Base-by-base conservation (phyloP, 768 basidiomycete genomes). In the Kwoniella heveanensis region DNA sequence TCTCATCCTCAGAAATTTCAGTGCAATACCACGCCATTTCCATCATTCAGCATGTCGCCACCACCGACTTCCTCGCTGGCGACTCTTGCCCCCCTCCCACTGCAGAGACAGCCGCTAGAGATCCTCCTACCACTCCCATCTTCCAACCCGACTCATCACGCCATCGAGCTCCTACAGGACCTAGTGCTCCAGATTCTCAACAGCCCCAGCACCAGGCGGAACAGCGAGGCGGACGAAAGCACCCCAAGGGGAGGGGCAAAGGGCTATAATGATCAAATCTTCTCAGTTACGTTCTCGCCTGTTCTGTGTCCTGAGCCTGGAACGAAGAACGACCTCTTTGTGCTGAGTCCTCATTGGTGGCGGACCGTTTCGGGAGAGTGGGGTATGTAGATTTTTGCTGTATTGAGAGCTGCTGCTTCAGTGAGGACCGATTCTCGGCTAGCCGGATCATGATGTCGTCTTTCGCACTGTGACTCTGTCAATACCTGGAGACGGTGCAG, bases 271-370 rank as follows among this genome's bases (percentile, higher is more conserved):
- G 32, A 58, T 0, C 46, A 36, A 26, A 21, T 29, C 15, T 60
- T 49, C 25, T 60, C 58, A 12, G 32, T 60, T 2, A 60, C 58
- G 29, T 60, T 49, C 32, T 60, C 58, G n/a, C 58, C 58, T 21
- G n/a, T 60, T 17, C 12, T 39, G 19, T 60, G 58, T 60, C 58
- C 58, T 39, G 56, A 27, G n/a, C 44, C 44, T 3, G 58, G 50
- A 15, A 48, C 46, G 17, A 50, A 39, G 30, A 60, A 60, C 36
- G 25, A 60, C 24, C 26, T 60, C 13, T 60, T 60, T 29, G 49
- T 48, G 9, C 21, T 60, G 19, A 50, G 49, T 19, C 58, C 58
- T 10, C 37, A 60, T 60, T 50, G 48, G 48, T 60, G 58, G 58
- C 27, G 32, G 37, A 32, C 15, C 24, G n/a, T 19, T n/a, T 22